A percentile compares a stretch with the other conserved stretches of the same genome.
Conservation (phyloP, 495 filamentous ascomycete genomes). For the Physcia stellaris region DNA sequence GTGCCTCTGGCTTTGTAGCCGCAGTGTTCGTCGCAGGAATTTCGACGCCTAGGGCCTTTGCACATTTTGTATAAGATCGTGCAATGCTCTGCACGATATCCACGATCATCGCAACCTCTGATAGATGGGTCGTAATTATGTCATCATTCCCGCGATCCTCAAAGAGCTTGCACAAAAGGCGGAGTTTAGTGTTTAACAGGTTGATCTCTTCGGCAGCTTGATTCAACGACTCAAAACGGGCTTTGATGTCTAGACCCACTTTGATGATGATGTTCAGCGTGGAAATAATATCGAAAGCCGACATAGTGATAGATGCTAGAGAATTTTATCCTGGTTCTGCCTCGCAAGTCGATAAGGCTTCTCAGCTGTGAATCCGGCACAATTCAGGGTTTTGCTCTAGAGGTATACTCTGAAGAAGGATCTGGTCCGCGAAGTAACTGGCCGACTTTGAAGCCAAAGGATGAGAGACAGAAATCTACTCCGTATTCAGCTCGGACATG, state of each 20-base stretch:
- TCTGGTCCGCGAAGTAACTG: conserved; percentile 1
- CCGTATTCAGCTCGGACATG: no score
- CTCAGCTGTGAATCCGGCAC: conserved; percentile 2
- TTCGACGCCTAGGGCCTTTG: conserved; percentile 15
- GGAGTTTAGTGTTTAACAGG: conserved; percentile 13
- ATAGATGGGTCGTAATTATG: conserved; percentile 14
- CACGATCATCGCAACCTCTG: conserved; percentile 15
- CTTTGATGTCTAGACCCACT: conserved; percentile 11
- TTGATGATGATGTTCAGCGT: conserved; percentile 15
- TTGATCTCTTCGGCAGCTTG: conserved; percentile 16
- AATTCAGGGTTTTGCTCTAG: conserved; percentile 4
- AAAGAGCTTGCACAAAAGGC: conserved; percentile 14
- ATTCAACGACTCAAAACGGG: conserved; percentile 12
- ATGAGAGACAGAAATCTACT: conserved; percentile 1
- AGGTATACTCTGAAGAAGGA: conserved; percentile 5
- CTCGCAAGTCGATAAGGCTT: conserved; percentile 6
- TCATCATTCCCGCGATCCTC: conserved; percentile 13
- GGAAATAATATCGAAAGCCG: conserved; percentile 14
- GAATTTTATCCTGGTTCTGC: conserved; percentile 8
- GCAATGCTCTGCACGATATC: conserved; percentile 15
- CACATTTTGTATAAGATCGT: conserved; percentile 13
- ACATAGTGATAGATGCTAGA: conserved; percentile 10
- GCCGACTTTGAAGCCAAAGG: conserved; percentile 3
- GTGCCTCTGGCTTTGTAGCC: conserved; percentile 13
- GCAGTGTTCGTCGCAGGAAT: conserved; percentile 11